phyloP scores from a whole-genome alignment of 2,329 filamentous ascomycete species.

The Aureobasidium sp. region DNA sequence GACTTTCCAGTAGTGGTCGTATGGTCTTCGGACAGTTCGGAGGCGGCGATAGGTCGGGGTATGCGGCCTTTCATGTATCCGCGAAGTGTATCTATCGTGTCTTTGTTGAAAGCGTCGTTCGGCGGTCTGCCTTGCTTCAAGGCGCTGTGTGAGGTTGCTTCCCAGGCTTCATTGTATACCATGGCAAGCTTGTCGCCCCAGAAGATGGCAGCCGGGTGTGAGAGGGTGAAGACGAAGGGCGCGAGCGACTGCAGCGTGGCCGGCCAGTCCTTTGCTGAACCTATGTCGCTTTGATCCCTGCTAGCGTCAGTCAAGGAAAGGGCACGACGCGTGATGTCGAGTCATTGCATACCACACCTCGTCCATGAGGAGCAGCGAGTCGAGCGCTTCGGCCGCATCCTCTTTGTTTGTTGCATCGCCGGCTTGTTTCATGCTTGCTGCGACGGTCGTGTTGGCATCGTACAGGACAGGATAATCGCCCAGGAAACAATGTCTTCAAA shows the following conservation, averaged over 20 bases:
- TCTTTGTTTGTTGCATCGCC: background rate
- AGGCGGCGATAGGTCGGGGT: constrained; percentile 18
- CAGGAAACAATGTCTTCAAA: background rate
- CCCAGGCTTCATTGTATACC: constrained; percentile 37
- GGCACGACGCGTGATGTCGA: background rate
- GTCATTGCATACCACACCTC: background rate
- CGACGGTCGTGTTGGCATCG: background rate
- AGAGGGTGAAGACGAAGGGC: constrained; percentile 31
- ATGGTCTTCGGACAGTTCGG: constrained; percentile 16
- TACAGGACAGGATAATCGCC: background rate
- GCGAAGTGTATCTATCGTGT: constrained; percentile 30
- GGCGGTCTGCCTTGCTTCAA: constrained; percentile 30
- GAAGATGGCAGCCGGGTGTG: constrained; percentile 36
- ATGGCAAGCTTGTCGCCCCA: constrained; percentile 33
- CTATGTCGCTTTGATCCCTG: constrained; percentile 23
- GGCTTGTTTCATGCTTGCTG: background rate
- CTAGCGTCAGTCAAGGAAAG: background rate
- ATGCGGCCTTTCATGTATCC: constrained; percentile 21
- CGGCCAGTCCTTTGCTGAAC: constrained; percentile 30
- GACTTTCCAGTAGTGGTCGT: constrained; percentile 11
- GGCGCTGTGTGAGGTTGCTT: constrained; percentile 26
- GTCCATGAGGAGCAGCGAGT: background rate
- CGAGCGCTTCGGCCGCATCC: background rate
- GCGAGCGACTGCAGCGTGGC: constrained; percentile 21
- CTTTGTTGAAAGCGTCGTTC: constrained; percentile 25